Conservation (phyloP, 2,329 filamentous ascomycete species). For the Ophiostoma fasciatum region DNA sequence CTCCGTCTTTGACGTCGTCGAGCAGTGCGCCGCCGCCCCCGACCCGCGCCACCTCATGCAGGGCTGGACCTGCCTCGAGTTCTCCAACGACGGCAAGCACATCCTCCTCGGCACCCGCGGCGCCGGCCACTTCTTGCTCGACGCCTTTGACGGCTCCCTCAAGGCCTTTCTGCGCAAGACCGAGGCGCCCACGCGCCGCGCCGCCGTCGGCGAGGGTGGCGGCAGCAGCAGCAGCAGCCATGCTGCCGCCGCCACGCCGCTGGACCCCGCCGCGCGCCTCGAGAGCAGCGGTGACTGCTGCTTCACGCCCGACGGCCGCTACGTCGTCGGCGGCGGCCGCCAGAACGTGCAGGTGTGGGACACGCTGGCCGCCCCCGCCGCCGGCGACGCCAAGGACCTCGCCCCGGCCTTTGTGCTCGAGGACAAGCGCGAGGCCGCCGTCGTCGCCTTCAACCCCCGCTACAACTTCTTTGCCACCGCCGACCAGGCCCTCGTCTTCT, state of each 20-base stretch:
- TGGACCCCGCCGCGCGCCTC: constrained; percentile 22
- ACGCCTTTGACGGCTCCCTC: constrained; percentile 73
- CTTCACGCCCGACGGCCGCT: constrained; percentile 81
- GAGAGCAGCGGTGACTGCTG: constrained; percentile 66
- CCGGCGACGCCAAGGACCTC: constrained; percentile 41
- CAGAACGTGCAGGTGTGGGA: constrained; percentile 80
- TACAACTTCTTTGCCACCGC: constrained; percentile 87
- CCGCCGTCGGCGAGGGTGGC: constrained; percentile 36
- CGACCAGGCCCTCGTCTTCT: constrained; percentile 69
- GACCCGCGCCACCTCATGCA: constrained; percentile 43
- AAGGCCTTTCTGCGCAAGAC: constrained; percentile 56
- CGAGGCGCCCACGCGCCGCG: constrained; percentile 35
- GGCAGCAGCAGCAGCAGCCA: constrained; percentile 21
- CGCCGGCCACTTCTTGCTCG: constrained; percentile 77
- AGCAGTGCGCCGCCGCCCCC: constrained; percentile 30
- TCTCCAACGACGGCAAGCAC: constrained; percentile 88
- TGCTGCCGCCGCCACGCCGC: no score
- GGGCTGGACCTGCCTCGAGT: constrained; percentile 84
- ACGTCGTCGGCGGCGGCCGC: constrained; percentile 65
- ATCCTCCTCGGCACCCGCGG: constrained; percentile 74
- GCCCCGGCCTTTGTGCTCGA: constrained; percentile 50
- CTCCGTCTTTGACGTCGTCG: constrained; percentile 64
- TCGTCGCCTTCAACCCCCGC: constrained; percentile 78
- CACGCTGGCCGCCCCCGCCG: constrained; percentile 39
- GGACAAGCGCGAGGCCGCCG: constrained; percentile 52